Conservation (phyloP, 805 yeast genomes). For the Clavispora carvajalis region DNA sequence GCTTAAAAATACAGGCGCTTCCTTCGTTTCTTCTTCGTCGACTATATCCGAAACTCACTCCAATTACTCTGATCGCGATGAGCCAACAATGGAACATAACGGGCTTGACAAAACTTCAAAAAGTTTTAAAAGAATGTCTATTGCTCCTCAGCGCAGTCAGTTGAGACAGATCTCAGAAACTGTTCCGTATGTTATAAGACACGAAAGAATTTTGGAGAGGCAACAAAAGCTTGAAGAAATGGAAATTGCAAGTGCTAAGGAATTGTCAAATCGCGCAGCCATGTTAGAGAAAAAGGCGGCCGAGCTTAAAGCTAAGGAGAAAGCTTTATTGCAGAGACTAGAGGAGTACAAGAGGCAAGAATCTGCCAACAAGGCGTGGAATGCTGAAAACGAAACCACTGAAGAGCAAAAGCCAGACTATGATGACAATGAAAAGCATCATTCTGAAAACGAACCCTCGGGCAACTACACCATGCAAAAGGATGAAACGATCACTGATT, state of each 20-base stretch:
- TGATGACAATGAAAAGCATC: conserved; percentile 3
- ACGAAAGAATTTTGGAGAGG: conserved; percentile 67
- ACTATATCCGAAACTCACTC: conserved; percentile 22
- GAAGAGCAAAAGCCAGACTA: neutral
- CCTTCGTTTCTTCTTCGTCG: conserved; percentile 28
- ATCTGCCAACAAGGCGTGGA: conserved; percentile 2
- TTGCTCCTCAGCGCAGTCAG: conserved; percentile 53
- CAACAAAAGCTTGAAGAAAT: conserved; percentile 75
- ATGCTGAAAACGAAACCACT: neutral
- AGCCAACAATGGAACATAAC: conserved; percentile 10
- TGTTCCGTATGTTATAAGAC: conserved; percentile 77
- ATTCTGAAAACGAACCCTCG: conserved; percentile 6
- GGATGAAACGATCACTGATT: conserved; percentile 52
- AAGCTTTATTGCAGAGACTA: conserved; percentile 40
- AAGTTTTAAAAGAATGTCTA: conserved; percentile 38
- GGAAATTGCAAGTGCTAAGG: conserved; percentile 73
- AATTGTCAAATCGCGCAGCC: conserved; percentile 68
- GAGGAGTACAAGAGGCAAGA: conserved; percentile 15
- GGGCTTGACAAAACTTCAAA: conserved; percentile 3
- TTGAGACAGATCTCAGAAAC: conserved; percentile 76
- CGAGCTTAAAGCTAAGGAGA: conserved; percentile 64
- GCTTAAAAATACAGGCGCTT: conserved; percentile 23
- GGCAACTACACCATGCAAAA: conserved; percentile 24
- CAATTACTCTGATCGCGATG: conserved; percentile 1
- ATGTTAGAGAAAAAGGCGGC: conserved; percentile 72